Base-by-base conservation (phyloP, 2,329 filamentous ascomycete genomes). In the Curvularia verruculosa region DNA sequence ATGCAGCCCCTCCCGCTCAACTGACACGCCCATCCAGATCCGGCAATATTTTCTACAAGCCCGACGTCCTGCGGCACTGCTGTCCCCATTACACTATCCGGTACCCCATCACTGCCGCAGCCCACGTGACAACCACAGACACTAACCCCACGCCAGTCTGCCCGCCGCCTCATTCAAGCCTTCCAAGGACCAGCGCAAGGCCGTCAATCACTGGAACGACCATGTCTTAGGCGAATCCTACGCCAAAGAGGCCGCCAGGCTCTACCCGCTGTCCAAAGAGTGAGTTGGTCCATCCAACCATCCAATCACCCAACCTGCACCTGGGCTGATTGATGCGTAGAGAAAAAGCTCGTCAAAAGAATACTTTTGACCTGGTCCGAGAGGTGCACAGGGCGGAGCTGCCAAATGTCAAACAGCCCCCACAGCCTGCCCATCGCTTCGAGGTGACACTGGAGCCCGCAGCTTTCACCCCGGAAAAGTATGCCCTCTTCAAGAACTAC, bases 51-150 rank as follows among this genome's bases (percentile, higher is more conserved):
- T 80, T 95, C 47, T 95, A 95, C 77, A 87, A 91, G 59, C 90
- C 91, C 13, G 89, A 95, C 75, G 87, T 91, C 68, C 84, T 84
- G 56, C 83, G 87, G 54, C 90, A 92, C 60, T 99, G 95, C 71
- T 99, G 95, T 75, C 92, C 93, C 43, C 92, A 97, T 71, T 98
- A 94, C 74, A 92, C 90, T 1, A 87, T 95, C 52, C 86, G 79
- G 80, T 81, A 65, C 50, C 36, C 49, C 26, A 10, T 44, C 18
- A 23, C 21, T 23, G 31, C n/a, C 21, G n/a, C n/a, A n/a, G n/a
- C 21, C 8, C 23, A 3, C 29, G 28, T 44, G n/a, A 15, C 28
- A 28, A 31, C 1, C 31, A 34, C 5, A 37, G n/a, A n/a, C 37
- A 53, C 56, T 71, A 44, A 69, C 43, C 23, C 36, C 21, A 29